Evolutionary conservation across 352 stramenopile species (phyloP).

Genomic region (Phytopythium oedochilum): DNA sequence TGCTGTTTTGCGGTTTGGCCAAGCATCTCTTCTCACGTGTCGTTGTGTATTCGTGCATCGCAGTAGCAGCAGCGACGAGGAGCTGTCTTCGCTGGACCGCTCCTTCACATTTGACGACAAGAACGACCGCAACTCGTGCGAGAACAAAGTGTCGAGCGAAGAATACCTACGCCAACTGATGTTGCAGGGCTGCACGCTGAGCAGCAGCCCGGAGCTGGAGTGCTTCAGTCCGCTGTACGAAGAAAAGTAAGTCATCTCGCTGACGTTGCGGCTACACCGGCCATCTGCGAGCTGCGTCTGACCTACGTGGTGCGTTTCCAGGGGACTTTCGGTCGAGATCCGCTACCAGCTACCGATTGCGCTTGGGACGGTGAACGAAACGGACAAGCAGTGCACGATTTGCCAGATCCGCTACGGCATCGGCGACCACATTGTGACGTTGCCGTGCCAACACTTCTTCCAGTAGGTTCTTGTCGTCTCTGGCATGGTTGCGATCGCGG

Average conservation of each 20-base stretch:
- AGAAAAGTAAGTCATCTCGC: slow-evolving; percentile 48
- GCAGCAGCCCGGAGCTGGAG: slow-evolving; percentile 68
- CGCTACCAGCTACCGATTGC: slow-evolving; percentile 78
- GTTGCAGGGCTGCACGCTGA: slow-evolving; percentile 44
- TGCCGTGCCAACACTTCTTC: slow-evolving; percentile 86
- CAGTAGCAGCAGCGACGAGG: slow-evolving; percentile 75
- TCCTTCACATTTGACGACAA: slow-evolving; percentile 48
- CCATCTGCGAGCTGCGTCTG: neutral
- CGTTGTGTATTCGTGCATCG: too few relatives aligned
- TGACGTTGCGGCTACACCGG: neutral
- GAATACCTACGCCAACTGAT: slow-evolving; percentile 64
- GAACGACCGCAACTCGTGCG: slow-evolving; percentile 22
- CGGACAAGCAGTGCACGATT: slow-evolving; percentile 82
- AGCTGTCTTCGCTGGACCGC: slow-evolving; percentile 62
- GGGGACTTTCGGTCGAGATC: slow-evolving; percentile 70
- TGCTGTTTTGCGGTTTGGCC: too few relatives aligned
- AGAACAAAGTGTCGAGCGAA: slow-evolving; percentile 54
- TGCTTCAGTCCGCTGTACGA: slow-evolving; percentile 66
- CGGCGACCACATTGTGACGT: slow-evolving; percentile 77
- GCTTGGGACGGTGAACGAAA: slow-evolving; percentile 75
- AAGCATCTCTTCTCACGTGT: too few relatives aligned
- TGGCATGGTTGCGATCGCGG: slow-evolving; percentile 1
- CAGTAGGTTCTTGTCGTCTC: slow-evolving; percentile 48
- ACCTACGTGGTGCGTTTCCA: slow-evolving; percentile 6
- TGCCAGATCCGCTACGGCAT: slow-evolving; percentile 82